A percentile compares a stretch with the other conserved stretches of the same genome.
Evolutionary conservation across 441 rosid species (phyloP).

Genomic region (Hura crepitans): DNA sequence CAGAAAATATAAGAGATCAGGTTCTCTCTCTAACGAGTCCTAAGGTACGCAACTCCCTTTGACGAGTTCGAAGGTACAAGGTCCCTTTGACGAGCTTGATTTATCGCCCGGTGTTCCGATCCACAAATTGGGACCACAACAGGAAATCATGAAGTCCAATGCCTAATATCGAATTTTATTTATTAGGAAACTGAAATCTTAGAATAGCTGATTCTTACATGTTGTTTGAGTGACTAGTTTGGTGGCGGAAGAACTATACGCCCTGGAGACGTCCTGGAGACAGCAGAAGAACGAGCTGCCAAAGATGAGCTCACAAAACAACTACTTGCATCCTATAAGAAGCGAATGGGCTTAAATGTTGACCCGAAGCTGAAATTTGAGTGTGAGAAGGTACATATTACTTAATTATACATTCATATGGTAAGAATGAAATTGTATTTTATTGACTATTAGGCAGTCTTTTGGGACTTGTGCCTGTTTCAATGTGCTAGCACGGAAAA

Average conservation of each 20-base stretch:
- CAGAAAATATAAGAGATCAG: too few species aligned
- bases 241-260: conserved; percentile 83
- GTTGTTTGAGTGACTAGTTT: conserved; percentile 42
- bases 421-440: not conserved
- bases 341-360: conserved; percentile 51
- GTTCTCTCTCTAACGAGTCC: too few species aligned
- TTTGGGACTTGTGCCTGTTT: not conserved
- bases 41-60: too few species aligned
- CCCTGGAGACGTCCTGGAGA: conserved; percentile 74
- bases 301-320: conserved; percentile 60
- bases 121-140: too few species aligned
- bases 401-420: not conserved
- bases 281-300: conserved; percentile 65
- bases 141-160: too few species aligned
- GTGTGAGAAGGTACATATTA: conserved; percentile 62
- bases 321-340: conserved; percentile 64
- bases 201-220: conserved; percentile 11
- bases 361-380: conserved; percentile 71
- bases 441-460: not conserved
- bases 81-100: too few species aligned
- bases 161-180: too few species aligned
- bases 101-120: too few species aligned
- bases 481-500: too few species aligned
- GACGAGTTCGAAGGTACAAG: too few species aligned
- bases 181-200: not conserved